A percentile compares a stretch with the other conserved stretches of the same genome.
Evolutionary conservation across 1,284 basidiomycete species (phyloP).

Genomic region (Ustilago vetiveriae): DNA sequence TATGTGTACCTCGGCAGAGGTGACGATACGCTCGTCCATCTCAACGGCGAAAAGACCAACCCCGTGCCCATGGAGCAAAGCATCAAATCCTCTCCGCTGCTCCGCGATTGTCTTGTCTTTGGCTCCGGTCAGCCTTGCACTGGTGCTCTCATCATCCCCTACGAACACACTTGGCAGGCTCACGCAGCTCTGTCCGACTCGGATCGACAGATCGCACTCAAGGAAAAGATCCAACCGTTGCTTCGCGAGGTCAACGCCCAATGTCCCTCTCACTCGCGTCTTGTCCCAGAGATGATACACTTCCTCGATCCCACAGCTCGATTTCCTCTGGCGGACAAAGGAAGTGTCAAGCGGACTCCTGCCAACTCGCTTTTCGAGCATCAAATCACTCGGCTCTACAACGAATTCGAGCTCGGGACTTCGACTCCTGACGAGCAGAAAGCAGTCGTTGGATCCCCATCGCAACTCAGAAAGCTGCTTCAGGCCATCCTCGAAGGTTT

Average conservation of each 20-base stretch:
- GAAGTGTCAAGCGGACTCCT: conserved; percentile 30
- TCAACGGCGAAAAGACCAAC: conserved; percentile 57
- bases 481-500: conserved; percentile 21
- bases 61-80: conserved; percentile 51
- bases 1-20: conserved; percentile 74
- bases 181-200: conserved; percentile 5
- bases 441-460: neutral
- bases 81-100: conserved; percentile 58
- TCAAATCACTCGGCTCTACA: conserved; percentile 32
- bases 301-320: conserved; percentile 8
- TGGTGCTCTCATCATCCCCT: conserved; percentile 73
- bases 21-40: conserved; percentile 73
- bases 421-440: conserved; percentile 30
- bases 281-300: conserved; percentile 42
- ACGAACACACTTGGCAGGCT: conserved; percentile 69
- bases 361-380: conserved; percentile 21
- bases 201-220: conserved; percentile 26
- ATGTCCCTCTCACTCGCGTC: conserved; percentile 40
- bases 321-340: conserved; percentile 41
- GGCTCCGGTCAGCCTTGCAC: conserved; percentile 72
- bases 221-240: conserved; percentile 25
- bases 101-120: conserved; percentile 73
- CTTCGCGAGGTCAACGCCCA: conserved; percentile 29
- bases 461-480: conserved; percentile 18
- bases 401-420: conserved; percentile 33